Conservation (phyloP, 106 monocot species). For the Dioscorea alata region DNA sequence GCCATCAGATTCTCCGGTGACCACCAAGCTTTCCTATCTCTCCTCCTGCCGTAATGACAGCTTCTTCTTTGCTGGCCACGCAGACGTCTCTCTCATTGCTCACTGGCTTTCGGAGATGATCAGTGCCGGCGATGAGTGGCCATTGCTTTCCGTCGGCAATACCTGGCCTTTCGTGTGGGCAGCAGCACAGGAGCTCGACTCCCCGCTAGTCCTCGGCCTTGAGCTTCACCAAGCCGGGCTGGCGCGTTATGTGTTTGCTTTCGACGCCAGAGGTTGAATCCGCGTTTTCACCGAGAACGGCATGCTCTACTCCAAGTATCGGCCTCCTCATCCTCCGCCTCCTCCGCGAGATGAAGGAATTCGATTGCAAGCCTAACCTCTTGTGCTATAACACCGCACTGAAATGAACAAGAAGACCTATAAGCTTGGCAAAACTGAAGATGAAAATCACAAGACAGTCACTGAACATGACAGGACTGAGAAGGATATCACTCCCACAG, state of each 20-base stretch:
- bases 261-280: conserved; percentile 59
- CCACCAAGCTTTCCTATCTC: conserved; percentile 52
- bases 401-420: conserved; percentile 50
- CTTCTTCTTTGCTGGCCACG: conserved; percentile 63
- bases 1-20: conserved; percentile 51
- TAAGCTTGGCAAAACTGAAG: conserved; percentile 32
- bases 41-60: conserved; percentile 58
- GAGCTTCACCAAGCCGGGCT: conserved; percentile 58
- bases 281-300: conserved; percentile 80
- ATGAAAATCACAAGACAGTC: conserved; percentile 25
- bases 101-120: conserved; percentile 55
- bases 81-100: conserved; percentile 64
- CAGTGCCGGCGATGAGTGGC: conserved; percentile 54
- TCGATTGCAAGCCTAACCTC: no score
- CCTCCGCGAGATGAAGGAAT: no score
- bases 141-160: conserved; percentile 26
- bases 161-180: conserved; percentile 33
- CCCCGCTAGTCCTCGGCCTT: conserved; percentile 38
- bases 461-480: conserved; percentile 50
- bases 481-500: conserved; percentile 42
- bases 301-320: no score
- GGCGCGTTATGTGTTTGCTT: conserved; percentile 44
- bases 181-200: conserved; percentile 27
- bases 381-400: no score
- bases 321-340: no score